Base-by-base conservation (phyloP, 495 filamentous ascomycete species). In the Cladorrhinum samala region DNA sequence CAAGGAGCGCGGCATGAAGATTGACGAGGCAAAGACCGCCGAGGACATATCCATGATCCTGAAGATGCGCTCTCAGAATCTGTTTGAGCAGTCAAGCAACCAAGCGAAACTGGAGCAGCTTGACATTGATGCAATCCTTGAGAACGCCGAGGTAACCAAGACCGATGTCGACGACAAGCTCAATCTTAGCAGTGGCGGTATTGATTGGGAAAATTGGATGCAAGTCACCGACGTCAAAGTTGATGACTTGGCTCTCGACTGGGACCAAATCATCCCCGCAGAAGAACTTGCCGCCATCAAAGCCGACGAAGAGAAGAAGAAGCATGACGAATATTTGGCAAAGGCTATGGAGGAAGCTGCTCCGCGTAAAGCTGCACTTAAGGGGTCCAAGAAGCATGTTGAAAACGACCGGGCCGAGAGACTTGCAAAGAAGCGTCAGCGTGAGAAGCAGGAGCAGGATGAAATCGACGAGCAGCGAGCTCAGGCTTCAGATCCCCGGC, bases 211-310 rank as follows among this genome's bases (percentile, higher is more conserved):
- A 64, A 95, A 96, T 47, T 99, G 97, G 67, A 79, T 97, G 68
- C 89, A 88, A 56, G 93, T 93, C 55, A 91, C 88, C 3, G 90
- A 96, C 60, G 88, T 97, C 68, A 96, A 96, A 68, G 84, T 96
- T 19, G 88, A 94, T 63, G 85, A 91, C 57, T 78, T 96, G 36
- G 60, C 60, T n/a, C 68, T 77, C 6, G 86, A 87, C 53, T 98
- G 93, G 93, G 94, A 97, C 58, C 85, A 96, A 50, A 97, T 99
- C 63, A 99, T 99, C 55, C 94, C 93, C 1, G 90, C 89, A 56
- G 91, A 96, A 6, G 80, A 94, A 60, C 80, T 97, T 18, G 91
- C 87, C 19, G 83, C 81, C 46, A 85, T 97, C 67, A 94, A 91
- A 66, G 87, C 83, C 0, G 89, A 94, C 52, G 91, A 96, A 64